Base-by-base conservation (phyloP, 1,139 yeast genomes). In the Sugiyamaella xylanicola region DNA sequence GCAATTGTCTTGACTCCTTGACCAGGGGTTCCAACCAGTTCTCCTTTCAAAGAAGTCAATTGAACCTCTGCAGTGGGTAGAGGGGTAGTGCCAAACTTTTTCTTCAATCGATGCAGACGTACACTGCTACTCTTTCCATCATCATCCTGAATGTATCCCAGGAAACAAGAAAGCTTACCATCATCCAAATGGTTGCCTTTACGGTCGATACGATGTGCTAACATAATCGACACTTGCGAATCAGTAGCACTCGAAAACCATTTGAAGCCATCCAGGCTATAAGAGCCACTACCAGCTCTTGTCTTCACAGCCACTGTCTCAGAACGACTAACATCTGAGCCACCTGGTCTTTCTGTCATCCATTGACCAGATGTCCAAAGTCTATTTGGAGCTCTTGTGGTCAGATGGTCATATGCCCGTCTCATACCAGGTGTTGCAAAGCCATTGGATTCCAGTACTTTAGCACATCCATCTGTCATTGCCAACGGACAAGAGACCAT, bases 221-320 rank as follows among this genome's bases (percentile, higher is more conserved):
- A 58, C 11, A 68, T 52, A 9, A 68, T 61, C 1, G 70, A 51
- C 3, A 69, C 69, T 44, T 69, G 59, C 3, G 71, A 65, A 48
- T 69, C 72, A 0, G 72, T 68, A 3, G 72, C 72, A 41, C 69
- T 65, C 1, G 72, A 68, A 50, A 69, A 69, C 72, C 72, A 69
- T 50, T 69, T 69, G 61, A 68, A 69, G 4, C 72, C 72, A 43
- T 56, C 57, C 4, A 68, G 57, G 2, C 53, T 36, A 56, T 67
- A 68, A 32, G 8, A 46, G 11, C 47, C 51, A 32, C 29, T 39
- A 13, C 47, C 51, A 16, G 54, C 55, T 11, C 53, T 48, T 1
- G 55, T 56, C 9, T 47, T 52, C 15, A 45, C 55, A 2, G 60
- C 61, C 13, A 65, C 59, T 1, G 72, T 68, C 53, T 69, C 72